phyloP scores from a whole-genome alignment of 129 eudicot species.

The Chrysanthemum makinoi region DNA sequence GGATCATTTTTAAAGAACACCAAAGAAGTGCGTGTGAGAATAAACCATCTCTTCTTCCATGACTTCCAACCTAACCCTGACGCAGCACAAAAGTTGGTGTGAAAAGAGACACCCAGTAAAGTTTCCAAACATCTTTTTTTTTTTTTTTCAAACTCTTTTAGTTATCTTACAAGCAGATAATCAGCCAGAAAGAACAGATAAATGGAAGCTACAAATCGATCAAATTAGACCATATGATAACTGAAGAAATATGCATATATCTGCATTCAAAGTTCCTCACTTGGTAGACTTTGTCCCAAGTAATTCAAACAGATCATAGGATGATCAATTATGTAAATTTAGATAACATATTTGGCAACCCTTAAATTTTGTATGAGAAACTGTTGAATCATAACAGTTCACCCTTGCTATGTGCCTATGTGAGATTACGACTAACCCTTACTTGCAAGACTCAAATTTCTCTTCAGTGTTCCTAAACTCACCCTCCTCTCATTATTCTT shows the following conservation, averaged over 20 bases:
- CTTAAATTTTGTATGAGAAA: no score
- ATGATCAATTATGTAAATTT: no score
- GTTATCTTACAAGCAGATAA: not conserved
- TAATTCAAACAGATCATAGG: not conserved
- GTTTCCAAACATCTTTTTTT: not conserved
- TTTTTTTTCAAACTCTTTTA: not conserved
- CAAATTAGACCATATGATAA: no score
- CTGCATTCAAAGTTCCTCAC: not conserved
- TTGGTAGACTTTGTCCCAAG: not conserved
- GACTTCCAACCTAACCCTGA: conserved; percentile 99
- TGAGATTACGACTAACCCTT: no score
- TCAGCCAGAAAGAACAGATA: not conserved
- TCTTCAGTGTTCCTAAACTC: no score
- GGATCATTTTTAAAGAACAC: conserved; percentile 98
- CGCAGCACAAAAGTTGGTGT: conserved; percentile 15
- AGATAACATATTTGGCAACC: no score
- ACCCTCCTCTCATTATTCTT: no score
- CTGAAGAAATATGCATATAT: not conserved
- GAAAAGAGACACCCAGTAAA: not conserved
- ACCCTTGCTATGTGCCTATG: no score
- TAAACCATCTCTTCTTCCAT: conserved; percentile 99
- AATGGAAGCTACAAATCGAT: no score
- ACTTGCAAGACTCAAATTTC: no score
- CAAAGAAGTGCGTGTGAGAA: conserved; percentile 94
- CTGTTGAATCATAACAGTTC: no score